Percentiles rank a stretch among this genome's conserved stretches.
Evolutionary conservation across 768 basidiomycete genomes (phyloP).

Genomic region (Amanita muscaria): DNA sequence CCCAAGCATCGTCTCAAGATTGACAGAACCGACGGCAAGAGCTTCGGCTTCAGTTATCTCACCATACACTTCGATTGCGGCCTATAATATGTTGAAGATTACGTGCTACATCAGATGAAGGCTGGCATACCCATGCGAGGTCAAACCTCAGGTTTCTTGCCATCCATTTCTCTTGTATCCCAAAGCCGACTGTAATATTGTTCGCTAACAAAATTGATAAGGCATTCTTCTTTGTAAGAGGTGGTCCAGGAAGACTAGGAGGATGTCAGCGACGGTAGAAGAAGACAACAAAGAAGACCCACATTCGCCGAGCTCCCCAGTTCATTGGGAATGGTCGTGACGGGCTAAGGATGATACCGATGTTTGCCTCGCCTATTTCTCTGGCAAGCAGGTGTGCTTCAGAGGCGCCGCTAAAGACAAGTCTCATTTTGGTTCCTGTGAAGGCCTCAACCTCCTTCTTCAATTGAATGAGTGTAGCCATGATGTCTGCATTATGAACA

Average conservation of each 20-base stretch:
- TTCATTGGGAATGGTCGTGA: slow-evolving; percentile 56
- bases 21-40: slow-evolving; percentile 31
- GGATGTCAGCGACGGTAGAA: neutral
- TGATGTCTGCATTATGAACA: slow-evolving; percentile 59
- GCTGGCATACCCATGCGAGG: slow-evolving; percentile 56
- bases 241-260: slow-evolving; percentile 33
- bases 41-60: slow-evolving; percentile 24
- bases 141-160: slow-evolving; percentile 70
- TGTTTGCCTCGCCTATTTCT: slow-evolving; percentile 54
- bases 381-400: slow-evolving; percentile 70
- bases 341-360: slow-evolving; percentile 65
- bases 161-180: slow-evolving; percentile 43
- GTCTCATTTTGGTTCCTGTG: slow-evolving; percentile 30
- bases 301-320: slow-evolving; percentile 64
- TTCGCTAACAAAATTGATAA: slow-evolving; percentile 47
- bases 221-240: slow-evolving; percentile 40
- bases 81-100: slow-evolving; percentile 13
- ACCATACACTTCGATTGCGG: slow-evolving; percentile 23
- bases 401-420: slow-evolving; percentile 48
- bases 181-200: slow-evolving; percentile 64
- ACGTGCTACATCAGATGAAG: neutral
- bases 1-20: slow-evolving; percentile 36
- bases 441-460: slow-evolving; percentile 51
- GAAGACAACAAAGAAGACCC: slow-evolving; percentile 13
- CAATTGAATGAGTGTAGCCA: slow-evolving; percentile 53